Percentiles rank a stretch among this genome's conserved stretches.
Evolutionary conservation across 176 grass and related monocot species (phyloP).

Genomic region (Guadua angustifolia): DNA sequence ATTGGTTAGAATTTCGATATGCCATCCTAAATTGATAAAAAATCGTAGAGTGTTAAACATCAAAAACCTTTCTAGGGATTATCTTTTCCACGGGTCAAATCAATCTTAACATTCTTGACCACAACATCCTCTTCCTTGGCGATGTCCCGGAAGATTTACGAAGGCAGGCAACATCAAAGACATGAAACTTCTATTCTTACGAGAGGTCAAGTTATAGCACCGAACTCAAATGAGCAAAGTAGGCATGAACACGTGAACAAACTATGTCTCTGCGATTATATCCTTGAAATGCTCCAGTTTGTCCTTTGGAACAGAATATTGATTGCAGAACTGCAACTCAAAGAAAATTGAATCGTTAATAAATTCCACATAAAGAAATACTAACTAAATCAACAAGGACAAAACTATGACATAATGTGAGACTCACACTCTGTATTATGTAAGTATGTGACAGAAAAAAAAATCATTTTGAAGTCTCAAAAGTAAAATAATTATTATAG

Average conservation of each 20-base stretch:
- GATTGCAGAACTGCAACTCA: slow-evolving; percentile 86
- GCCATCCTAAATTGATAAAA: slow-evolving; percentile 17
- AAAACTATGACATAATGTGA: too few species aligned
- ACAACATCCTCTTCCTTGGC: slow-evolving; percentile 85
- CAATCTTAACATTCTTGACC: slow-evolving; percentile 92
- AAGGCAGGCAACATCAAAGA: slow-evolving; percentile 12
- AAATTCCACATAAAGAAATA: neutral
- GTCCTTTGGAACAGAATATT: slow-evolving; percentile 95
- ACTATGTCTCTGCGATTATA: slow-evolving; percentile 76
- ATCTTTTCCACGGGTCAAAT: slow-evolving; percentile 87
- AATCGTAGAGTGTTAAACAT: neutral
- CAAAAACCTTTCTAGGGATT: slow-evolving; percentile 79
- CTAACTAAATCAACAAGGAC: neutral
- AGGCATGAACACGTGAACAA: slow-evolving; percentile 72
- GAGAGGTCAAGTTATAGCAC: neutral
- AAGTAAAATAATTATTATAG: too few species aligned
- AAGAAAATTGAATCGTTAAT: neutral
- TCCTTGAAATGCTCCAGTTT: slow-evolving; percentile 89
- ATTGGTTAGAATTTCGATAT: slow-evolving; percentile 34
- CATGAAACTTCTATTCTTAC: neutral
- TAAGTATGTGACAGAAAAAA: too few species aligned
- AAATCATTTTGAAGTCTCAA: too few species aligned
- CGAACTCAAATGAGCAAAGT: slow-evolving; percentile 16
- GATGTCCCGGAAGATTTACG: slow-evolving; percentile 61
- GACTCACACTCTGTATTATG: too few species aligned